Base-by-base conservation (phyloP, 768 basidiomycete species). In the Coprinopsis marcescibilis region DNA sequence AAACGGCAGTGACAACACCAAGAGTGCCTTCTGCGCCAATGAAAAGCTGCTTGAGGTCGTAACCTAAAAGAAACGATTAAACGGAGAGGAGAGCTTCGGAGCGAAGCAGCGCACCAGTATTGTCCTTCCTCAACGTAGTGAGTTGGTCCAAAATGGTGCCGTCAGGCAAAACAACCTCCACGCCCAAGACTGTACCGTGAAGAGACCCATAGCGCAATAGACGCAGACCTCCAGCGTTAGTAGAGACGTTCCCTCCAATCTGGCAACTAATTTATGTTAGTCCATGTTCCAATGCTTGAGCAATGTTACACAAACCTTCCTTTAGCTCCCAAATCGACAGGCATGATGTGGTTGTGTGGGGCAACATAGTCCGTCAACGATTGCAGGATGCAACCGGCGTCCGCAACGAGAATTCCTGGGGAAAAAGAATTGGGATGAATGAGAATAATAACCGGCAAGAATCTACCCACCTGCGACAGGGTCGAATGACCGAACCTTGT, bases 1-100 rank as follows among this genome's bases (percentile, higher is more conserved):
- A 96, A 30, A 97, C 88, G 19, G 79, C 96, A 10, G 96, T 99
- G 50, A 99, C 82, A 46, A 99, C 73, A 36, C 96, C 96, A 19
- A 99, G 82, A 0, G 95, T 97, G 43, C 96, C 96, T 62, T 99
- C 96, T 4, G 89, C 84, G 11, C 96, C 96, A 55, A 99, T 96
- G 68, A 98, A 99, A 14, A 99, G 77, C 59, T 99, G 96, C 65
- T 99, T 98, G 37, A 99, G 73, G 64, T 99, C 96, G 61, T 96
- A 97, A 11, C 96, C 95, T 92, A 55, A 30, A 19, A n/a, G 19
- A 41, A 39, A 46, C 32, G 39, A 36, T 39, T 34, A 50, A 24
- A 14, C 40, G 17, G 38, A 17, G 23, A 45, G 29, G 29, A 10
- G 29, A 45, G 37, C 13, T 15, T 13, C 15, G 23, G 11, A 41